Evolutionary conservation across 768 basidiomycete species (phyloP).

Genomic region (Boletus rufocinnamomeus): DNA sequence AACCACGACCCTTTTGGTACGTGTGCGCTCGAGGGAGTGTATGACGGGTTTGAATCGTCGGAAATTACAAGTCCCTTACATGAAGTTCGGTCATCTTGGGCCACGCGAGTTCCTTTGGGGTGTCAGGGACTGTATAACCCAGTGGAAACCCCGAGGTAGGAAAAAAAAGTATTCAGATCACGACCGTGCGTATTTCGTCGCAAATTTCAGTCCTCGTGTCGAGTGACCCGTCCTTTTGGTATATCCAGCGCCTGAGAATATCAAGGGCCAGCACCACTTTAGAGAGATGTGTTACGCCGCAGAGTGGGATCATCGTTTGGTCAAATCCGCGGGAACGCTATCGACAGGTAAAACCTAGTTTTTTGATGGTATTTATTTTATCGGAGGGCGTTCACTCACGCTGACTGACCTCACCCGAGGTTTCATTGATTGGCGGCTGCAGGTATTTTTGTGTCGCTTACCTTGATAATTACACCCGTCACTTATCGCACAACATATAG

Average conservation of each 20-base stretch:
- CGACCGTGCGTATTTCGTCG: conserved; percentile 15
- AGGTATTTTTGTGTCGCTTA: conserved; percentile 9
- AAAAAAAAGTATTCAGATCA: conserved; percentile 4
- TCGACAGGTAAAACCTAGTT: conserved; percentile 11
- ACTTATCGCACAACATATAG: neutral
- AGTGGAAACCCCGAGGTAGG: conserved; percentile 7
- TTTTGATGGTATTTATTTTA: conserved; percentile 6
- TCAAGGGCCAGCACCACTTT: conserved; percentile 5
- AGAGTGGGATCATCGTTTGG: conserved; percentile 6
- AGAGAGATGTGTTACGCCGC: conserved; percentile 12
- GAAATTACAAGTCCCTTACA: conserved; percentile 24
- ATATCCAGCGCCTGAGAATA: conserved; percentile 11
- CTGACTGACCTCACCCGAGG: conserved; percentile 6
- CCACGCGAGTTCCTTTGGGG: conserved; percentile 22
- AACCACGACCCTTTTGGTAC: conserved; percentile 23
- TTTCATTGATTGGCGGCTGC: conserved; percentile 7
- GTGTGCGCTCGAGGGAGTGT: conserved; percentile 15
- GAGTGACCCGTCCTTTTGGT: neutral
- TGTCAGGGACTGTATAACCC: conserved; percentile 10
- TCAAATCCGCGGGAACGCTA: conserved; percentile 27
- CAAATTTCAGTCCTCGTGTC: conserved; percentile 2
- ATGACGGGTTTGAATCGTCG: conserved; percentile 15
- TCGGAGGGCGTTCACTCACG: conserved; percentile 1
- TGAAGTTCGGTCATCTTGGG: conserved; percentile 25
- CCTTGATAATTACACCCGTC: neutral